Evolutionary conservation across 305 asterid genomes (phyloP), one percentile per base, ranked within the genome.

Genomic region (Solanum hybrid): DNA sequence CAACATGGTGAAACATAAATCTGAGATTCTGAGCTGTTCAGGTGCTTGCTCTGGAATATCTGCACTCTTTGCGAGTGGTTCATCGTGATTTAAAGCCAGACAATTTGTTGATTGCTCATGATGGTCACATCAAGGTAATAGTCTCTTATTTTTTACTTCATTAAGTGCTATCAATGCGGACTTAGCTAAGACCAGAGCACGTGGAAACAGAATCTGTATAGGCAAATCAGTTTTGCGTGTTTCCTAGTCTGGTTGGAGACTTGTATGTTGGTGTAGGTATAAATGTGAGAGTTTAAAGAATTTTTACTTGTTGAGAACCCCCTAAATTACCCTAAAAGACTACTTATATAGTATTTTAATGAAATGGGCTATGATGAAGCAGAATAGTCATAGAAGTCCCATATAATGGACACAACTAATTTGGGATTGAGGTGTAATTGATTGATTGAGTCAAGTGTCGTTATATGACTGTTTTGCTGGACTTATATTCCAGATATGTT

Each of bases 61-160:
- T 98, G 93, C 99, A 98, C 92, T 97, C 99, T 35, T 93, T 96
- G 85, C 95, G 94, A n/a, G 98, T 98, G 92, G 99, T 98, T 91
- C 99, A 98, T 93, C 99, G 99, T 88, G 99, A 98, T 94, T 93
- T 98, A 90, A 98, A 98, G 95, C 99, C 99, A 75, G 99, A 98
- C 94, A 98, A 98, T 93, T 92, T 98, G 96, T 93, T 98, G 92
- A 98, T 98, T 92, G 99, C 99, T 10, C 99, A 95, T 92, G 99
- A 98, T 92, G 99, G 99, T 88, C 99, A 98, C 91, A 93, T 98
- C 89, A 98, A 98, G 99, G 99, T 98, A 90, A 85, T 79, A 85
- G 88, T 89, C 32, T 22, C 35, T 34, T 51, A 73, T 32, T 88
- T 87, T 87, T 79, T 1, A 86, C 87, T 42, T 86, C 84, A 37